Percentiles rank a stretch among this genome's conserved stretches.
These are phyloP conservation scores for Hypoxylon perforatum DNA, from an alignment of 495 filamentous ascomycete genomes.

Conservation along the genomic window DNA sequence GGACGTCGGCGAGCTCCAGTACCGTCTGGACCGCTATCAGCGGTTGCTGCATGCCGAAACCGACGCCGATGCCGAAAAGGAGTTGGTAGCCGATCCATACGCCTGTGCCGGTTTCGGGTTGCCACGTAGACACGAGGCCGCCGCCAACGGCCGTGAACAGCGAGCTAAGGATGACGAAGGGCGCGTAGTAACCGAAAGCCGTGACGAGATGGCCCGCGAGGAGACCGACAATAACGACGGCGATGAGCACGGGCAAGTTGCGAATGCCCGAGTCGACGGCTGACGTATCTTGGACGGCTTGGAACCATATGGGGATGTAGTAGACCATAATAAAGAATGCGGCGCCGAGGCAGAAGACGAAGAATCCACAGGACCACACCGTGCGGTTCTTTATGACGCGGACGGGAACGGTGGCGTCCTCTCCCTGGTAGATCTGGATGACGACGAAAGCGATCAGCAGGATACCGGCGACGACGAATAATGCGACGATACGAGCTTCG, in stretches of 20 bases:
- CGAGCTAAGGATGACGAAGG: slow-evolving; percentile 72
- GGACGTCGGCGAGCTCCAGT: slow-evolving; percentile 68
- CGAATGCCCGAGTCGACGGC: slow-evolving; percentile 80
- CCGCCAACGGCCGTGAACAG: slow-evolving; percentile 72
- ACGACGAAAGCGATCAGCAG: slow-evolving; percentile 67
- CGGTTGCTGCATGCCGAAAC: slow-evolving; percentile 74
- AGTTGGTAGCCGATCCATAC: slow-evolving; percentile 85
- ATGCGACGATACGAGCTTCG: slow-evolving; percentile 67
- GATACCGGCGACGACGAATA: slow-evolving; percentile 69
- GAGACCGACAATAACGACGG: slow-evolving; percentile 69
- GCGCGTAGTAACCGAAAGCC: slow-evolving; percentile 77
- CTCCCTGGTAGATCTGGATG: slow-evolving; percentile 57
- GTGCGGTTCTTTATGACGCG: too few relatives aligned
- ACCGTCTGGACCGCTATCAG: slow-evolving; percentile 73
- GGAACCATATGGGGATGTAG: slow-evolving; percentile 90
- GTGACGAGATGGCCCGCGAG: slow-evolving; percentile 70
- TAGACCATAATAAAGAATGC: slow-evolving; percentile 63
- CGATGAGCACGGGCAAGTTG: slow-evolving; percentile 78
- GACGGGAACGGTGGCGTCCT: too few relatives aligned
- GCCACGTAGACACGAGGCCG: slow-evolving; percentile 75
- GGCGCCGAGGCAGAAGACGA: too few relatives aligned
- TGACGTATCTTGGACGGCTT: slow-evolving; percentile 76
- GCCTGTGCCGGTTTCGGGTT: slow-evolving; percentile 60
- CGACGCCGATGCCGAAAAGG: slow-evolving; percentile 74
- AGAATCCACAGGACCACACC: too few relatives aligned